Conservation (phyloP, 164 flowering plant genomes). For the Nymphaea colorata region DNA sequence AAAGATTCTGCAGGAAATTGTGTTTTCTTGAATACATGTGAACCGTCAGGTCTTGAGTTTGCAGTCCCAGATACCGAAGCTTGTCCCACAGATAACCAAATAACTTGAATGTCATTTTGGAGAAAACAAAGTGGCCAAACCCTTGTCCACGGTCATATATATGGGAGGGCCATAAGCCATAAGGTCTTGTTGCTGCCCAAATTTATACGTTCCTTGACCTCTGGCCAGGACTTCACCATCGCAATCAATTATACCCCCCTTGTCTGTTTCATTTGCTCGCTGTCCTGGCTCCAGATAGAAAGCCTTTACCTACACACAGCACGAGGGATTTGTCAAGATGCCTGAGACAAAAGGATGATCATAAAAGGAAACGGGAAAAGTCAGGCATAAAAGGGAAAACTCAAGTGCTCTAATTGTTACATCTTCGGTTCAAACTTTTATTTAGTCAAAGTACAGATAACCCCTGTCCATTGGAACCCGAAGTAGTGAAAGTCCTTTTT, state of each 20-base stretch:
- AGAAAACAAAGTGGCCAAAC: constrained; percentile 72
- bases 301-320: constrained; percentile 58
- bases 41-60: too few species aligned
- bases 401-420: too few species aligned
- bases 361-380: too few species aligned
- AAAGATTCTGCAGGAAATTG: too few species aligned
- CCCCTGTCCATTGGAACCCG: too few species aligned
- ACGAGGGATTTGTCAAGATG: neutral
- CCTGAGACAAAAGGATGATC: neutral
- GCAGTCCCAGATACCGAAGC: too few species aligned
- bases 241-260: constrained; percentile 79
- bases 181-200: constrained; percentile 26
- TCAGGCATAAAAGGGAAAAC: too few species aligned
- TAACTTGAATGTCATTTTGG: constrained; percentile 22
- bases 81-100: too few species aligned
- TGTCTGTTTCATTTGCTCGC: constrained; percentile 34
- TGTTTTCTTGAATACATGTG: too few species aligned
- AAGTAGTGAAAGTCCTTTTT: too few species aligned
- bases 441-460: too few species aligned
- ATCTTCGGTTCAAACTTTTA: too few species aligned
- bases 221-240: constrained; percentile 98
- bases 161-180: constrained; percentile 62
- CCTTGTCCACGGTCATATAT: constrained; percentile 63
- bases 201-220: constrained; percentile 63
- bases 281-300: constrained; percentile 72